Evolutionary conservation across 1,139 yeast species (phyloP), one percentile per base, ranked within the genome.

Genomic region (Candida smagusa): DNA sequence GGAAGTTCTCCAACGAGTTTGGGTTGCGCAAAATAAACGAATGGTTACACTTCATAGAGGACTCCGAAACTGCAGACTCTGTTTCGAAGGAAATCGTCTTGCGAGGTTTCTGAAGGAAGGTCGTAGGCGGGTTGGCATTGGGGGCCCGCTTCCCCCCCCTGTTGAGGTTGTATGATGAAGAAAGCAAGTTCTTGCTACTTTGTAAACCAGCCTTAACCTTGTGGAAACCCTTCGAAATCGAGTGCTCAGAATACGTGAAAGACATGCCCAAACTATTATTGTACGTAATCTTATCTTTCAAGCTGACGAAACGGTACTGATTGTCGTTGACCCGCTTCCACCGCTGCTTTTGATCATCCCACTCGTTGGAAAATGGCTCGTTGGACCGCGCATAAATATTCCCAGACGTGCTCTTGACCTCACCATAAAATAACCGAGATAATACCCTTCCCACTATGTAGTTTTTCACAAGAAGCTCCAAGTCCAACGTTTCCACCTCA

Each of bases 401-500:
- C 23, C 27, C 23, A 28, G 32, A 28, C 9, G 30, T 21, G 9
- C 29, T 39, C 36, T 41, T 45, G 9, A 34, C 23, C 6, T 37
- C 36, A 1, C 72, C 74, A 36, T 54, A 52, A 59, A 73, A 72
- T 22, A 72, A 49, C 12, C 70, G 49, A 16, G 53, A 48, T 33
- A 71, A 51, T 1, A 65, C 61, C 42, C 59, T 65, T 0, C 77
- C 77, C 4, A 56, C 48, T 13, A 70, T 44, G 46, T 58, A 56
- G 34, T 58, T 57, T 23, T 54, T 58, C 1, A 65, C 63, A 25
- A 71, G 51, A 2, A 48, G 35, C 23, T 68, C 75, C 38, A 72
- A 54, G 38, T 71, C 75, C 19, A 65, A 47, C 0, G 75, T 69
- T 43, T 72, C 77, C 11, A 71, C 70, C 23, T 71, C 76, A 9